phyloP scores from a whole-genome alignment of 805 yeast genomes.

The Monosporozyma siamensis region DNA sequence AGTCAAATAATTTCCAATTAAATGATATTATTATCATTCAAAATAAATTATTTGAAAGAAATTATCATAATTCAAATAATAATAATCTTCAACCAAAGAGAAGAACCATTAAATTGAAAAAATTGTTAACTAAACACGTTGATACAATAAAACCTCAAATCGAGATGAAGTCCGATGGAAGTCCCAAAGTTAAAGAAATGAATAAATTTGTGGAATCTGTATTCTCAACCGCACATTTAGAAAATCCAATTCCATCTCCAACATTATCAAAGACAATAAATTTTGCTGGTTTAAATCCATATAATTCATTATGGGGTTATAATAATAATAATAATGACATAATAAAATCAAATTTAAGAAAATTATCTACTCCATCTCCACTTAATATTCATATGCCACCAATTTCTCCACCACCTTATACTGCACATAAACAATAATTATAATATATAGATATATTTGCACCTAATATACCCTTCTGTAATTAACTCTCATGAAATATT shows the following conservation, averaged over 20 bases:
- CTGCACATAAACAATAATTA: neutral
- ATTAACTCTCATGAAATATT: neutral
- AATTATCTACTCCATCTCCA: neutral
- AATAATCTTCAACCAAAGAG: constrained; percentile 20
- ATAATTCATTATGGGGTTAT: constrained; percentile 19
- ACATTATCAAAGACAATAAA: neutral
- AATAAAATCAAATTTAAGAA: neutral
- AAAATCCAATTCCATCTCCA: neutral
- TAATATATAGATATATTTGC: neutral
- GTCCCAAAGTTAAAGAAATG: constrained; percentile 2
- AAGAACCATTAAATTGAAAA: constrained; percentile 22
- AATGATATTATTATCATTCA: constrained; percentile 27
- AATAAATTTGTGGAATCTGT: neutral
- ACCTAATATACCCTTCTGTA: neutral
- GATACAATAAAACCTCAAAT: too few species aligned
- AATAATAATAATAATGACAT: neutral
- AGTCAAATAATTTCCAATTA: constrained; percentile 17
- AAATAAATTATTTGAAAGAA: constrained; percentile 25
- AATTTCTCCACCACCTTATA: constrained; percentile 6
- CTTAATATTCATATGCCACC: constrained; percentile 1
- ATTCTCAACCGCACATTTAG: too few species aligned
- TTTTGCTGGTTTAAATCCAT: constrained; percentile 3
- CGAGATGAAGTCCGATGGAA: too few species aligned
- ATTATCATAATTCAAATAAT: constrained; percentile 5
- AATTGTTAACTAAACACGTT: too few species aligned